These are phyloP conservation scores for Penicillium macrosclerotiorum DNA, from an alignment of 495 filamentous ascomycete species.

Conservation along the genomic window DNA sequence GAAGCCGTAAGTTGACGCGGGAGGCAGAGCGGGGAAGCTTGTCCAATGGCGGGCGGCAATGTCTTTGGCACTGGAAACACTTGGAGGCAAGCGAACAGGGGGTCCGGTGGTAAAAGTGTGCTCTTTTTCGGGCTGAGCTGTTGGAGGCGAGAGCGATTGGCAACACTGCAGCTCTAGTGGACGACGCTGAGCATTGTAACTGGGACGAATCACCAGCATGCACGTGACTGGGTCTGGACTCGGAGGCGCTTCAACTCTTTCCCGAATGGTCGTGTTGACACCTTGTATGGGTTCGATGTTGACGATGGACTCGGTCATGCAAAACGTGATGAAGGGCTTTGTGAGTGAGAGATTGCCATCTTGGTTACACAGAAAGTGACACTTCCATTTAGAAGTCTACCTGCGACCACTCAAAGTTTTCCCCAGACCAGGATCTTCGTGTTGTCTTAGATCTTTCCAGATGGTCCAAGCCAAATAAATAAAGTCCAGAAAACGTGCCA, in stretches of 20 bases:
- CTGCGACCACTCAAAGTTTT: background rate
- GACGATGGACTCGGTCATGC: too few relatives aligned
- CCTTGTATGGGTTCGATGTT: too few relatives aligned
- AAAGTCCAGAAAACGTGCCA: slow-evolving; percentile 8
- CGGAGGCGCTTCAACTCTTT: slow-evolving; percentile 1
- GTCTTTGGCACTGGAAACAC: background rate
- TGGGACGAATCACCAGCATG: slow-evolving; percentile 11
- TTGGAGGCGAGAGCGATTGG: background rate
- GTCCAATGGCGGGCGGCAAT: slow-evolving; percentile 1
- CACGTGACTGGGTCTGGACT: slow-evolving; percentile 32
- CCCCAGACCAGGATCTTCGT: background rate
- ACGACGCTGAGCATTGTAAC: slow-evolving; percentile 10
- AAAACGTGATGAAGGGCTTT: too few relatives aligned
- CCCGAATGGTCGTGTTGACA: background rate
- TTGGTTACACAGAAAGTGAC: background rate
- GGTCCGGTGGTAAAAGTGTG: background rate
- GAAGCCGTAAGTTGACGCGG: slow-evolving; percentile 17
- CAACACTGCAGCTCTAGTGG: background rate
- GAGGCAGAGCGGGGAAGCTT: slow-evolving; percentile 25
- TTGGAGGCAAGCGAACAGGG: background rate
- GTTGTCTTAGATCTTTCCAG: slow-evolving; percentile 11
- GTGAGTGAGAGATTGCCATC: too few relatives aligned
- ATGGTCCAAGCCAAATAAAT: slow-evolving; percentile 12
- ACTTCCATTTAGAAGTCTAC: background rate
- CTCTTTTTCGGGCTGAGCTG: background rate